Conservation (phyloP, 257 asterid species). For the Petunia axillaris region DNA sequence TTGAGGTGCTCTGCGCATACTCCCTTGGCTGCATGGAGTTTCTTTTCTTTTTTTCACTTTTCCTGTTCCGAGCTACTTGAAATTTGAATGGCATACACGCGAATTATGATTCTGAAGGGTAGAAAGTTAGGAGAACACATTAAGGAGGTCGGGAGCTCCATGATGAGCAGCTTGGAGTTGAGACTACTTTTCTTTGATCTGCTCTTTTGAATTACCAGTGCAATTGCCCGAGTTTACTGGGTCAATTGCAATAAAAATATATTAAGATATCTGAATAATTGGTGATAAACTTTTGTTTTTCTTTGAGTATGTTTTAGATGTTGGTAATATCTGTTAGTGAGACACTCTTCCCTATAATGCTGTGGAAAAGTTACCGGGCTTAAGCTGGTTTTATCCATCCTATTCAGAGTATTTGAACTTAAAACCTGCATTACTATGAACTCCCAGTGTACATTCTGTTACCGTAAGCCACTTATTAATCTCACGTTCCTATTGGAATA, state of each 20-base stretch:
- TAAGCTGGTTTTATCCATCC: not conserved
- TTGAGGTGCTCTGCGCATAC: not conserved
- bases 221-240: not conserved
- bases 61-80: not conserved
- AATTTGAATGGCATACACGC: not conserved
- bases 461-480: not conserved
- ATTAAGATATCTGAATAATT: not conserved
- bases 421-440: not conserved
- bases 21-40: not conserved
- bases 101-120: not conserved
- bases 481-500: not conserved
- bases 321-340: not conserved
- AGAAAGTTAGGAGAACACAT: not conserved
- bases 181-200: not conserved
- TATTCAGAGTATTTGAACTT: not conserved
- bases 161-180: conserved; percentile 4
- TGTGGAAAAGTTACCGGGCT: too few relatives aligned
- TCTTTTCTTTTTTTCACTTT: not conserved
- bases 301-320: not conserved
- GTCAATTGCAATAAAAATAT: not conserved
- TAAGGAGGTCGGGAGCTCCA: not conserved
- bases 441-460: not conserved
- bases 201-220: not conserved
- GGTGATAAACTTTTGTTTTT: not conserved
- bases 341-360: not conserved